Percentiles rank a stretch among this genome's conserved stretches.
Conservation (phyloP, 345 rosid genomes). For the Theobroma cacao region DNA sequence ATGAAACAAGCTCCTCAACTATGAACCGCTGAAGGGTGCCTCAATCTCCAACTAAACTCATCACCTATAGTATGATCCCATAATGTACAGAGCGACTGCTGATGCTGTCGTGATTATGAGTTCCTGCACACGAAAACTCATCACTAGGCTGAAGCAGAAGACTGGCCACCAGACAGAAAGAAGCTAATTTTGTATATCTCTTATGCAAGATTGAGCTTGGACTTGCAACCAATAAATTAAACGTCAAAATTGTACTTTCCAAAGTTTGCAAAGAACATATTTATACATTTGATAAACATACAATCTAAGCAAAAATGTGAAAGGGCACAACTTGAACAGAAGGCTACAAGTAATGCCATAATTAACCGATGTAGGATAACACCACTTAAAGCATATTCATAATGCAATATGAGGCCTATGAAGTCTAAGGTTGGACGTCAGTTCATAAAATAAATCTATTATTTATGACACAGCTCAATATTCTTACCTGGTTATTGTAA, state of each 20-base stretch:
- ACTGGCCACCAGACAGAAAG: not conserved
- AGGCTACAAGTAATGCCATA: not conserved
- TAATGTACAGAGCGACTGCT: constrained; percentile 46
- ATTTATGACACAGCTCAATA: not conserved
- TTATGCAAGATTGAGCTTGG: not conserved
- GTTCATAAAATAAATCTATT: constrained; percentile 14
- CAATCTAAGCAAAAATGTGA: not conserved
- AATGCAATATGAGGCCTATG: not conserved
- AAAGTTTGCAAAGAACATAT: not conserved
- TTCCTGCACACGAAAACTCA: constrained; percentile 45
- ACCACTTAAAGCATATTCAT: not conserved
- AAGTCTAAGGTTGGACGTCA: not conserved
- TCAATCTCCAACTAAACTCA: not conserved
- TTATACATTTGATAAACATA: not conserved
- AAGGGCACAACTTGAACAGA: not conserved
- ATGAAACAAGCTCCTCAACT: not conserved
- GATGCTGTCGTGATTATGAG: constrained; percentile 50
- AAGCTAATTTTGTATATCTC: not conserved
- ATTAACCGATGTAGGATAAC: not conserved
- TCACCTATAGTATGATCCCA: constrained; percentile 54
- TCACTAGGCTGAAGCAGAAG: not conserved
- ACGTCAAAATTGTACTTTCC: no score
- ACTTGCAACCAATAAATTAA: not conserved
- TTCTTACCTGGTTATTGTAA: constrained; percentile 78
- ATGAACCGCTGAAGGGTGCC: not conserved